phyloP scores from a whole-genome alignment of 2,329 filamentous ascomycete genomes.

The Catunica adiposa region DNA sequence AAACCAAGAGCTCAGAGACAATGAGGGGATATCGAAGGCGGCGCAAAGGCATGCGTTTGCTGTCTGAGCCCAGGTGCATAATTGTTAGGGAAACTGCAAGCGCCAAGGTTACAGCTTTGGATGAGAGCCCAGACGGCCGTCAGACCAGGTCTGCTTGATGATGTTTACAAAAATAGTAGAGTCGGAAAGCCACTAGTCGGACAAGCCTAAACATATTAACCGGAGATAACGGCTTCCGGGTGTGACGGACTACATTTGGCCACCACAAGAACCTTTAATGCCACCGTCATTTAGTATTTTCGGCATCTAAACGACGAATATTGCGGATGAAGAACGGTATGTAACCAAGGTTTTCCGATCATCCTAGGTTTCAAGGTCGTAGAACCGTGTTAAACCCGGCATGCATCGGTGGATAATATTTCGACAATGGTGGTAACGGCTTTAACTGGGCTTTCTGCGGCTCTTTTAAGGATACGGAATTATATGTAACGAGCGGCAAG shows the following conservation, averaged over 20 bases:
- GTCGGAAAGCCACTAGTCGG: neutral
- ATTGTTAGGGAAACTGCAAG: conserved; percentile 4
- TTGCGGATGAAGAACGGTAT: neutral
- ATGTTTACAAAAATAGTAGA: neutral
- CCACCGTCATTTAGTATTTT: too few species aligned
- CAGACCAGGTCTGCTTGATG: neutral
- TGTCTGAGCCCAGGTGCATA: neutral
- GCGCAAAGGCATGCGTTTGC: neutral
- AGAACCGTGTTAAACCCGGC: too few species aligned
- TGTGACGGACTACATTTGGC: neutral
- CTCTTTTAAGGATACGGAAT: neutral
- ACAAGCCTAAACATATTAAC: neutral
- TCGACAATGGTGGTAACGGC: neutral
- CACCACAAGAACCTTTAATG: too few species aligned
- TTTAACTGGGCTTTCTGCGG: neutral
- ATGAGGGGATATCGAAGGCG: neutral
- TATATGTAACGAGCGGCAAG: neutral
- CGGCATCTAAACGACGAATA: too few species aligned
- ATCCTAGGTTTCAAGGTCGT: neutral
- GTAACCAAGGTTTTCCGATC: neutral
- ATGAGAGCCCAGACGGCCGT: neutral
- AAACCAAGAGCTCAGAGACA: too few species aligned
- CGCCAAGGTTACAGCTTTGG: neutral
- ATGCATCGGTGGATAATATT: neutral
- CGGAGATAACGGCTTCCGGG: neutral